Evolutionary conservation across 306 rosid genomes (phyloP), one percentile per base, ranked within the genome.

Genomic region (Fagus sylvatica): DNA sequence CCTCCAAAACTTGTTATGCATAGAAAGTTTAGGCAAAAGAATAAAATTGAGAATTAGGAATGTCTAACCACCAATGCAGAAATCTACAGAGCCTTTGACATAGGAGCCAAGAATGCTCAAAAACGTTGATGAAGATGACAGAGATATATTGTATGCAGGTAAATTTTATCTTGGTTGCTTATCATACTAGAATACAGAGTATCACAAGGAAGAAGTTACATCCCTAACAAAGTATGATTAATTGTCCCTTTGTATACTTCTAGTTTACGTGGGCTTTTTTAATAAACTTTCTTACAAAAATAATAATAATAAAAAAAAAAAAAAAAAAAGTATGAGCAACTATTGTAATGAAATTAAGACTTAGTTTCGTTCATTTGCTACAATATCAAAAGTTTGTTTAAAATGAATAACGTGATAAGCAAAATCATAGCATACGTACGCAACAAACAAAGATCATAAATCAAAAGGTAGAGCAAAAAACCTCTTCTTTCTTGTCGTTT

Each of bases 401-500:
- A 36, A 59, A 10, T 2, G 34, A 36, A 57, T 28, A 8, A 59
- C 28, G 2, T 59, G 65, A 59, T 59, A 30, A 59, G 65, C 65
- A 30, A 59, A 12, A 49, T 39, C 41, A 53, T 39, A 43, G 0
- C 70, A 76, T 13, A 7, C 15, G 39, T 34, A 12, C 2, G 74
- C 64, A 73, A 69, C 33, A 39, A 46, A 56, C 12, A 68, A 56
- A 79, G 67, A 13, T 41, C 37, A 28, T 41, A 53, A 32, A 56
- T 69, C 41, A 54, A 42, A 54, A 77, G 66, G 48, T 49, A 57
- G 59, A 71, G 7, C 32, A 67, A 48, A 2, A 57, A 83, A 89
- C 94, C 94, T 88, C 91, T 76, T 84, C 88, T 72, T 88, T 86
- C 75, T 86, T 79, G 82, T 51, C 84, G 40, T 62, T 69, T 76